Evolutionary conservation across 2,329 filamentous ascomycete genomes (phyloP), one percentile per base, ranked within the genome.

Genomic region (Trichoderma oligosporum): DNA sequence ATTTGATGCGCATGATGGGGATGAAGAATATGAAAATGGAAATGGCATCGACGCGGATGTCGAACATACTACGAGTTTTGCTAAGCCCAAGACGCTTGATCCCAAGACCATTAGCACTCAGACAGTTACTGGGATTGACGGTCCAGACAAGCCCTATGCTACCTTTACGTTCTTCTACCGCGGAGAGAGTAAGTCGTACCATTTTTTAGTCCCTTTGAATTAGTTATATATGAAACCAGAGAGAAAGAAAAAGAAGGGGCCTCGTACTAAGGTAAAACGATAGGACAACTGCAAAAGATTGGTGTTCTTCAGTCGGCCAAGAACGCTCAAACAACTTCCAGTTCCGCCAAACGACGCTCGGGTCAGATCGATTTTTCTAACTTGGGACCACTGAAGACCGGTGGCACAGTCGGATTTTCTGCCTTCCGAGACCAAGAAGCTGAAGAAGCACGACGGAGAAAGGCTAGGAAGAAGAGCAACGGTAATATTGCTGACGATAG

Each of bases 31-130:
- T 16, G 71, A 79, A 25, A 74, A 70, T 35, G 76, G 77, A 25
- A 80, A 77, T 6, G 82, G 78, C 49, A 83, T 88, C 60, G 89
- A 92, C 65, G 88, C 85, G 38, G 91, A 96, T 67, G 83, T 97
- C 57, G 94, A 97, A 73, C 94, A 99, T 71, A 97, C 94, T 2
- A 97, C 94, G 7, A 96, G 92, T 70, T 97, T 97, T 73, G 93
- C 93, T 8, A 96, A 97, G 75, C 93, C 92, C 12, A 97, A 97
- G 79, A 88, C 91, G 1, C 80, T 97, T 53, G 95, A 97, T 74
- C 93, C 93, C 0, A 97, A 97, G 75, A 91, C 91, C 2, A 99
- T 99, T 69, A 97, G 92, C 69, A 99, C 94, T 2, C 94, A 99
- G 74, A 99, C 94, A 0, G 94, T 99, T n/a, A 97, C 94, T 7